Conservation (phyloP, 495 filamentous ascomycete genomes). For the Penicillium pulvis region DNA sequence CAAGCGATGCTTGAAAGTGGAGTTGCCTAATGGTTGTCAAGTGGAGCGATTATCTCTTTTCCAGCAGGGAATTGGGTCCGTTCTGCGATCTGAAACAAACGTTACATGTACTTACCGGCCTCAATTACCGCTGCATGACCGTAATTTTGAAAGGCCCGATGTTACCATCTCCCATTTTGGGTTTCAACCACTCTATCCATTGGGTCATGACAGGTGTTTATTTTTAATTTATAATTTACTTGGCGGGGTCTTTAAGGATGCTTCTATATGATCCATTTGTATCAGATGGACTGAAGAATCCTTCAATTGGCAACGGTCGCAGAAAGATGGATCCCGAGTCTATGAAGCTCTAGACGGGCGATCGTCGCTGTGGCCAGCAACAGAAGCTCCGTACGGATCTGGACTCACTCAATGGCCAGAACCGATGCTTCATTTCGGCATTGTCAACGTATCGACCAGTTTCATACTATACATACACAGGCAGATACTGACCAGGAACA, state of each 20-base stretch:
- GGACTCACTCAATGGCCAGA: slow-evolving; percentile 6
- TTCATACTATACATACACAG: not conserved
- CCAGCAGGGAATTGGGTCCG: slow-evolving; percentile 14
- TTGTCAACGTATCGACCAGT: not conserved
- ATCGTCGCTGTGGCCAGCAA: slow-evolving; percentile 20
- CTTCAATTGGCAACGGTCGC: not conserved
- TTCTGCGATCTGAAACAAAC: slow-evolving; percentile 29
- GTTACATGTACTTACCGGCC: slow-evolving; percentile 14
- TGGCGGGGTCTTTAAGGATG: slow-evolving; percentile 1
- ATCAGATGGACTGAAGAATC: not conserved
- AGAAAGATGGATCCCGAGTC: slow-evolving; percentile 4
- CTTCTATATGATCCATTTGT: not conserved
- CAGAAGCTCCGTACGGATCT: slow-evolving; percentile 14
- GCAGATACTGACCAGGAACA: not conserved
- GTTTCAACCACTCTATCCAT: not conserved
- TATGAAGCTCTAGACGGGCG: slow-evolving; percentile 20
- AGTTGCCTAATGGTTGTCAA: slow-evolving; percentile 4
- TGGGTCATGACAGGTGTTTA: not conserved
- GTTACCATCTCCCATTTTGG: slow-evolving; percentile 15
- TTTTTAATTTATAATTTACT: not conserved
- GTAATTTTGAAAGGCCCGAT: slow-evolving; percentile 15
- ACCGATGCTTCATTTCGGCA: not conserved
- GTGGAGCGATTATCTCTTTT: slow-evolving; percentile 22
- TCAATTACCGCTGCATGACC: not conserved
- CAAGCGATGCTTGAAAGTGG: slow-evolving; percentile 7